Base-by-base conservation (phyloP, 2,329 filamentous ascomycete genomes). In the Colletotrichum theobromicola region DNA sequence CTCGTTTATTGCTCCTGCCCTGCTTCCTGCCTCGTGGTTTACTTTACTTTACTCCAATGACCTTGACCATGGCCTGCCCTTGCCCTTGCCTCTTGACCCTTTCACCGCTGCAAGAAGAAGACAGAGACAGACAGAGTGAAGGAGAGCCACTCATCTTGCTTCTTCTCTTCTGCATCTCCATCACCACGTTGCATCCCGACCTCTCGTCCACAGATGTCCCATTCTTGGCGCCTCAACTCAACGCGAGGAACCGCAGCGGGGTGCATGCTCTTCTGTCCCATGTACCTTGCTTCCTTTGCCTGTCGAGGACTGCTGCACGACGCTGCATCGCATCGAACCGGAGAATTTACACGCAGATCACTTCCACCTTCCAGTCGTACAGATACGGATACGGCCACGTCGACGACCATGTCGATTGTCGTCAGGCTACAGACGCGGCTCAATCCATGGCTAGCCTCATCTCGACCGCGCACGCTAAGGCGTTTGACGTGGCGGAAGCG, bases 201-300 rank as follows among this genome's bases (percentile, higher is more conserved):
- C 21, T 18, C 34, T 30, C 65, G 42, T 68, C 55, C 35, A 50
- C 66, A 46, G 37, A 4, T 10, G 35, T 61, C 55, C 53, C 66
- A 5, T 26, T 50, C 66, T 68, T 68, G 66, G 66, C 66, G 21
- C 66, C 18, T 61, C 55, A 61, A 60, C 35, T 61, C 32, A 18
- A 57, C 61, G 46, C n/a, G 53, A 72, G 61, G 24, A 67, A n/a
- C 61, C 32, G 16, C 55, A 46, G 68, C 62, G 55, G 62, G 68
- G 72, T 72, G 28, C 42, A 53, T 26, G n/a, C 15, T 55, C 30
- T 61, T 18, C 16, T 55, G 30, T 21, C 72, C 61, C 63, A 63
- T 67, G 72, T n/a, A 67, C 72, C 72, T 67, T 67, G 62, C 68
- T 57, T 9, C 13, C 30, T 50, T 21, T 37, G 61, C 57, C 35